Percentiles rank a stretch among this genome's conserved stretches.
These are phyloP conservation scores for Vitellaria paradoxa DNA, from an alignment of 179 eudicot species.

Conservation along the genomic window DNA sequence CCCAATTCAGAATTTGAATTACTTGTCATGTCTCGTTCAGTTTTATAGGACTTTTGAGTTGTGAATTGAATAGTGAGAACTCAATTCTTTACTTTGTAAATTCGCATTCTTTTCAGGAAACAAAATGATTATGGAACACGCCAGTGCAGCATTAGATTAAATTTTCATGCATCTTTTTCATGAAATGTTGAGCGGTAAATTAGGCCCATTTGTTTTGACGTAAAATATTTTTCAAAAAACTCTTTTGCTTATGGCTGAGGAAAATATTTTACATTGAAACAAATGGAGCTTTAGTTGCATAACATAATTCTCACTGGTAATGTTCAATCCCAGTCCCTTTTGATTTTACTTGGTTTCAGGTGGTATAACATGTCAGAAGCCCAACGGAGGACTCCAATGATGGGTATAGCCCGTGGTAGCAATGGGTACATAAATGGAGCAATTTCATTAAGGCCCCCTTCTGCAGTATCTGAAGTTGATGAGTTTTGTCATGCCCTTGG, in stretches of 20 bases:
- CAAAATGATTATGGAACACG: background rate
- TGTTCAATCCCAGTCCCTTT: background rate
- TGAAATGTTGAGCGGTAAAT: background rate
- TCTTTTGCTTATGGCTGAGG: too few relatives aligned
- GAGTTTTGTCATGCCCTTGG: constrained; percentile 85
- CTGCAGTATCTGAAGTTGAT: constrained; percentile 52
- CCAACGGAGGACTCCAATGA: constrained; percentile 32
- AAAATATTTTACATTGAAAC: too few relatives aligned
- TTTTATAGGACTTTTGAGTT: background rate
- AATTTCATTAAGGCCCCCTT: constrained; percentile 43
- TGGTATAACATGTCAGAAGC: constrained; percentile 34
- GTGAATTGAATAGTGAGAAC: background rate
- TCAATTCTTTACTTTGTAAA: background rate
- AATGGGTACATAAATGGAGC: constrained; percentile 57
- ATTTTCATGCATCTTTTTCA: background rate
- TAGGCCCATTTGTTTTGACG: background rate
- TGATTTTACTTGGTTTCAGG: constrained; percentile 11
- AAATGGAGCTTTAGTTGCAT: background rate
- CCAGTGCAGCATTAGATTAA: background rate
- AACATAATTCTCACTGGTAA: background rate
- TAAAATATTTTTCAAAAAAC: too few relatives aligned
- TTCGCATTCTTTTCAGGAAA: background rate
- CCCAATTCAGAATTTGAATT: background rate
- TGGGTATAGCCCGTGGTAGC: constrained; percentile 31
- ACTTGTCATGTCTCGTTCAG: background rate